These are phyloP conservation scores for Microsporum audouinii DNA, from an alignment of 2,329 filamentous ascomycete genomes.

Conservation along the genomic window DNA sequence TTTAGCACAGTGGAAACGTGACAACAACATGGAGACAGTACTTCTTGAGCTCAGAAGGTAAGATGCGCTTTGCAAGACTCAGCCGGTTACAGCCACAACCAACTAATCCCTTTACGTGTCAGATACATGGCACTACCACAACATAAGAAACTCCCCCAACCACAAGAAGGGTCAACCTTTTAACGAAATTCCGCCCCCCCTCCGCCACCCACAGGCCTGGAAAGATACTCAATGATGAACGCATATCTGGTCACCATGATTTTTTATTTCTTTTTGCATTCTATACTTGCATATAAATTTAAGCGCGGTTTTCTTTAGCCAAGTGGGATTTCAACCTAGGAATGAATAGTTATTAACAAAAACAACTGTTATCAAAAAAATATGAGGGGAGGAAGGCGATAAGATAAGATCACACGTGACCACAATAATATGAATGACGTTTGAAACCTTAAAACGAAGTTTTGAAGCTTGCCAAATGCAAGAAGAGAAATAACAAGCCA, in stretches of 20 bases:
- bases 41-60: slow-evolving; percentile 75
- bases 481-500: not conserved
- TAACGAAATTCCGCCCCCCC: not conserved
- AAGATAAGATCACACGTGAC: not conserved
- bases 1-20: slow-evolving; percentile 78
- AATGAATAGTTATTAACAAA: not conserved
- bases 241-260: not conserved
- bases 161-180: slow-evolving; percentile 55
- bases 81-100: not conserved
- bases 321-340: not conserved
- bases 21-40: slow-evolving; percentile 91
- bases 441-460: not conserved
- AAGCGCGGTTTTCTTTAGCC: not conserved
- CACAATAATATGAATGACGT: not conserved
- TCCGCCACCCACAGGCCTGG: not conserved
- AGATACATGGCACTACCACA: slow-evolving; percentile 87
- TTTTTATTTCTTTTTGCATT: not conserved
- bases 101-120: slow-evolving; percentile 4
- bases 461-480: not conserved
- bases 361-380: not conserved
- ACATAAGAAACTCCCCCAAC: slow-evolving; percentile 93
- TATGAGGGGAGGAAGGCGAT: not conserved
- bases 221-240: not conserved
- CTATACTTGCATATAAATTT: slow-evolving; percentile 1
- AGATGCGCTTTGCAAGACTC: slow-evolving; percentile 15